A percentile compares a stretch with the other conserved stretches of the same genome.
Evolutionary conservation across 768 basidiomycete genomes (phyloP).

Genomic region (Suillus variegatus): DNA sequence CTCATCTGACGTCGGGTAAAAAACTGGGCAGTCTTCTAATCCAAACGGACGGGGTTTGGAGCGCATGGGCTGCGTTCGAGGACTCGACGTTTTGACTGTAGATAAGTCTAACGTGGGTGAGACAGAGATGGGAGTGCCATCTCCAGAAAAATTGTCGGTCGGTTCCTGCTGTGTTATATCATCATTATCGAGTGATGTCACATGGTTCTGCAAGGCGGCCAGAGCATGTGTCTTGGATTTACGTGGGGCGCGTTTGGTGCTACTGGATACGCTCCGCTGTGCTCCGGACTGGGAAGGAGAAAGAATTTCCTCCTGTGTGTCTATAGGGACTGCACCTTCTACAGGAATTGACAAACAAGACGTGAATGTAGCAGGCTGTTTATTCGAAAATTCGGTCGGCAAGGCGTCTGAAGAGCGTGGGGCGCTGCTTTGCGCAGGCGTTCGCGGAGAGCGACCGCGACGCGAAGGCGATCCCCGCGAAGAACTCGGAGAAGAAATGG

Average conservation of each 20-base stretch:
- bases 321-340: conserved; percentile 70
- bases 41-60: conserved; percentile 72
- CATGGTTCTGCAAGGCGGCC: conserved; percentile 72
- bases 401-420: conserved; percentile 44
- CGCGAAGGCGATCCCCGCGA: conserved; percentile 64
- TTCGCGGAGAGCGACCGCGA: conserved; percentile 62
- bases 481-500: conserved; percentile 45
- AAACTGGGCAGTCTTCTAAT: conserved; percentile 87
- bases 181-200: conserved; percentile 54
- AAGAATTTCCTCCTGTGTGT: conserved; percentile 43
- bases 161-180: conserved; percentile 43
- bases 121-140: conserved; percentile 61
- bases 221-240: conserved; percentile 91
- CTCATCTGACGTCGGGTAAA: conserved; percentile 86
- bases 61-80: conserved; percentile 41
- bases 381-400: conserved; percentile 53
- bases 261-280: conserved; percentile 40
- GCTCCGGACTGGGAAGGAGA: conserved; percentile 35
- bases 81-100: conserved; percentile 68
- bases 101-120: conserved; percentile 64
- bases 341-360: conserved; percentile 78
- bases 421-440: conserved; percentile 43
- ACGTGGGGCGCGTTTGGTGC: conserved; percentile 73
- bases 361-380: conserved; percentile 49
- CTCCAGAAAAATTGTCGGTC: conserved; percentile 47